Evolutionary conservation across 345 rosid genomes (phyloP).

Genomic region (Hibiscus tridactylites): DNA sequence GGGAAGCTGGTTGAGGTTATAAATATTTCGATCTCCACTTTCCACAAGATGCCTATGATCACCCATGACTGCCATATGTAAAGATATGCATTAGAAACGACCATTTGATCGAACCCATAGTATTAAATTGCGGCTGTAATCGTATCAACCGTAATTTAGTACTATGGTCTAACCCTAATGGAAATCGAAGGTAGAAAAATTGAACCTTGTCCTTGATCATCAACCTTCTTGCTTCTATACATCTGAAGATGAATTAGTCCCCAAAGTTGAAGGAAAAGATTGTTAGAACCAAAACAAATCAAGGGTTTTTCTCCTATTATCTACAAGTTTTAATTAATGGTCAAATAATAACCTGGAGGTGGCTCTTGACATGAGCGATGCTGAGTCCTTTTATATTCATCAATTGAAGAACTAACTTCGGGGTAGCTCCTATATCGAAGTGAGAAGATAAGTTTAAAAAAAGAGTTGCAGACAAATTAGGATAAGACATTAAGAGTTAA

Average conservation of each 20-base stretch:
- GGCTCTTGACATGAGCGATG: conserved; percentile 92
- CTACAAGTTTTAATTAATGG: not conserved
- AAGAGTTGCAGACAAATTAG: not conserved
- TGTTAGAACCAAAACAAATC: not conserved
- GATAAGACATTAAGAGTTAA: not conserved
- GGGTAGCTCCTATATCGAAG: conserved; percentile 59
- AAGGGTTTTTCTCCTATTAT: not conserved
- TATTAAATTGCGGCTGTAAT: not conserved
- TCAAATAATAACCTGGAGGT: conserved; percentile 52
- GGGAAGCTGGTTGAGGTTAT: conserved; percentile 68
- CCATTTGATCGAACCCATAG: not conserved
- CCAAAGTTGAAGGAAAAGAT: not conserved
- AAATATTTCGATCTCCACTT: conserved; percentile 59
- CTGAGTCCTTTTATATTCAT: conserved; percentile 85
- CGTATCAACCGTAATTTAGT: too few relatives aligned
- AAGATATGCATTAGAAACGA: conserved; percentile 9
- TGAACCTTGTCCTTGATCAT: conserved; percentile 55
- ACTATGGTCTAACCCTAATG: conserved; percentile 15
- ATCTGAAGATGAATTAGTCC: conserved; percentile 37
- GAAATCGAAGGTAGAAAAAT: not conserved
- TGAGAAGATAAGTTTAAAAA: not conserved
- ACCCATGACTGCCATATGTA: conserved; percentile 34
- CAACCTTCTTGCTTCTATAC: conserved; percentile 79
- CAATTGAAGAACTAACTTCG: conserved; percentile 69
- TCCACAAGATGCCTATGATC: conserved; percentile 55